Evolutionary conservation across 352 stramenopile species (phyloP), one percentile per base, ranked within the genome.

Genomic region (Phytophthora brassicae): DNA sequence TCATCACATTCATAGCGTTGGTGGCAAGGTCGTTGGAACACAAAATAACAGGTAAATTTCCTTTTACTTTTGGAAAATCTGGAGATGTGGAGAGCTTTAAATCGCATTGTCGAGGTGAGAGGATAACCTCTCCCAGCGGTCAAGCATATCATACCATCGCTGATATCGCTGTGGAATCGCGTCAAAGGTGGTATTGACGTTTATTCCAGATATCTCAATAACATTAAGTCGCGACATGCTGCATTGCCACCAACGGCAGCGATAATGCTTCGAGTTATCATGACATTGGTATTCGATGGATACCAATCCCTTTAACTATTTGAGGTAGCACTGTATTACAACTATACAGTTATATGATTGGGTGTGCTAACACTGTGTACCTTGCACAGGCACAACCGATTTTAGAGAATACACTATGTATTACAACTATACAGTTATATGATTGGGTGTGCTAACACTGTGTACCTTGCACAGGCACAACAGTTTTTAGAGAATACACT

Each of bases 121-220:
- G 33, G 31, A 31, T 6, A 33, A n/a, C 47, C 47, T 13, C 47
- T 55, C 22, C 31, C 47, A 31, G 17, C 47, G 20, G 47, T 33
- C 4, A 43, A 55, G 14, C 47, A 55, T 29, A 55, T 55, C 20
- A 29, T 55, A 8, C 47, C 47, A 9, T 44, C 31, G 6, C 16
- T 44, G 3, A 44, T 55, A 17, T 28, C 48, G 6, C 19, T 44
- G 14, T 55, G 48, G 48, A 55, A 55, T 33, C 48, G 17, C 29
- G 48, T 55, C 11, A 55, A 55, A 29, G 29, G 48, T 14, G 48
- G 48, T 29, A 55, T 55, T 23, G 33, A 55, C 33, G 33, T 55
- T 8, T 55, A 46, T 16, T 55, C 48, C 17, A 8, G 48, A 31
- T 55, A 46, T 31, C 48, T 55, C 17, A 46, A 55, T n/a, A 45